These are phyloP conservation scores for Marasmius tenuissimus DNA, from an alignment of 1,284 basidiomycete species.

Conservation along the genomic window DNA sequence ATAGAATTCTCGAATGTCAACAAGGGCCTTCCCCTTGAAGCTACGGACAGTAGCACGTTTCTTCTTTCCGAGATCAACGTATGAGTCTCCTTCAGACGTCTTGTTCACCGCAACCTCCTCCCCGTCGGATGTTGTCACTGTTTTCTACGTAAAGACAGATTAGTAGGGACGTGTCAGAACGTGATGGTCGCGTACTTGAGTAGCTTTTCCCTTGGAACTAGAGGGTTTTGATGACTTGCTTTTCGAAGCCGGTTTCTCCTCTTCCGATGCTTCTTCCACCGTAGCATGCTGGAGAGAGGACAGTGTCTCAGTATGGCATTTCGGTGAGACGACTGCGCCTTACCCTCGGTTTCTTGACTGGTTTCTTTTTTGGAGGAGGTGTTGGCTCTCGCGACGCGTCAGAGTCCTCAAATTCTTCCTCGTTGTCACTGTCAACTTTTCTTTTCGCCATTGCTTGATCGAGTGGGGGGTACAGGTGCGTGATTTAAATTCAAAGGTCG, in stretches of 20 bases:
- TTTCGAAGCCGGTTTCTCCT: slow-evolving; percentile 16
- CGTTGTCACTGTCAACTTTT: background rate
- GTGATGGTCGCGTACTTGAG: background rate
- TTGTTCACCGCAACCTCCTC: slow-evolving; percentile 14
- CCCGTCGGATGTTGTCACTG: background rate
- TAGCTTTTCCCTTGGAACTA: background rate
- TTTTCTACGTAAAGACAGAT: background rate
- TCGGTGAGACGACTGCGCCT: slow-evolving; percentile 7
- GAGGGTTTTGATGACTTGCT: slow-evolving; percentile 6
- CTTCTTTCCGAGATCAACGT: slow-evolving; percentile 68
- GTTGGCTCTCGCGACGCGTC: slow-evolving; percentile 8
- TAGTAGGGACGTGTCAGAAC: background rate
- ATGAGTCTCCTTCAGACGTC: slow-evolving; percentile 57
- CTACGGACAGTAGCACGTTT: slow-evolving; percentile 66
- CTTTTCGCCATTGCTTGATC: background rate
- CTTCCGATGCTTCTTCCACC: background rate
- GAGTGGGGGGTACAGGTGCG: too few species aligned
- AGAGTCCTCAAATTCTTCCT: background rate
- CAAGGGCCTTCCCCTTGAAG: slow-evolving; percentile 65
- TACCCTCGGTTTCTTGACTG: slow-evolving; percentile 15
- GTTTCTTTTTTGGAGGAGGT: slow-evolving; percentile 10
- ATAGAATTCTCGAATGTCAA: slow-evolving; percentile 85
- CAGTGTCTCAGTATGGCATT: background rate
- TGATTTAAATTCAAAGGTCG: background rate
- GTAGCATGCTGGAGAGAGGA: background rate